A percentile compares a stretch with the other conserved stretches of the same genome.
Conservation (phyloP, 2,329 filamentous ascomycete species). For the Erysiphe neolycopersici region DNA sequence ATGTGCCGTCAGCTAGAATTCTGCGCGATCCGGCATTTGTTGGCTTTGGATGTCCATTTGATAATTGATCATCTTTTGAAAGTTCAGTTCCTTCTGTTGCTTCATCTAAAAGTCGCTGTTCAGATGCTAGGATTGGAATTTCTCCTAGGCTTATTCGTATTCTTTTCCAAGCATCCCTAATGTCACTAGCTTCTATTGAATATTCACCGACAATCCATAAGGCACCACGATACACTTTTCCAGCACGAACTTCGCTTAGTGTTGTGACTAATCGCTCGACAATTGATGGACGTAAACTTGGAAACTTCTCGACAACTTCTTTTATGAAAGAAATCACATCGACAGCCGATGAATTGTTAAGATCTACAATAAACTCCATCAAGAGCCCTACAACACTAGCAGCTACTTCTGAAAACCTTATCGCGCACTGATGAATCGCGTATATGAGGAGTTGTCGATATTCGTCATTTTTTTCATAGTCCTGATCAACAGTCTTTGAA, state of each 20-base stretch:
- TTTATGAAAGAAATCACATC: constrained; percentile 98
- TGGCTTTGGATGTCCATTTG: constrained; percentile 58
- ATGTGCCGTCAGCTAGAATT: constrained; percentile 86
- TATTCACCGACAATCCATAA: constrained; percentile 98
- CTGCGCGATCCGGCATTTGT: constrained; percentile 67
- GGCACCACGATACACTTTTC: constrained; percentile 90
- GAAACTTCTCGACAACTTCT: constrained; percentile 96
- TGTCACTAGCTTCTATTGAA: constrained; percentile 77
- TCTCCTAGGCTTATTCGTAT: constrained; percentile 85
- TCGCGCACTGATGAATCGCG: constrained; percentile 92
- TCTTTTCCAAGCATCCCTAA: constrained; percentile 86
- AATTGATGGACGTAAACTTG: constrained; percentile 63
- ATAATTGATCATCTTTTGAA: constrained; percentile 30
- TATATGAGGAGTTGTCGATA: constrained; percentile 90
- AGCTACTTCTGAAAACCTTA: constrained; percentile 96
- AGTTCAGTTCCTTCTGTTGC: constrained; percentile 43
- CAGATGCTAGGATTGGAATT: constrained; percentile 86
- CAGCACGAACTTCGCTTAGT: constrained; percentile 74
- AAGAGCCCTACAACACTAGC: constrained; percentile 86
- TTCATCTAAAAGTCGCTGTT: constrained; percentile 74
- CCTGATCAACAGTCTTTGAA: constrained; percentile 89
- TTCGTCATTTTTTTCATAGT: constrained; percentile 94
- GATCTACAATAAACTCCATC: constrained; percentile 98
- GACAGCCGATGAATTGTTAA: constrained; percentile 87
- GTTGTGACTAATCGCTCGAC: constrained; percentile 74